Percentiles rank a stretch among this genome's conserved stretches.
Evolutionary conservation across 305 asterid genomes (phyloP).

Genomic region (Lippia alba): DNA sequence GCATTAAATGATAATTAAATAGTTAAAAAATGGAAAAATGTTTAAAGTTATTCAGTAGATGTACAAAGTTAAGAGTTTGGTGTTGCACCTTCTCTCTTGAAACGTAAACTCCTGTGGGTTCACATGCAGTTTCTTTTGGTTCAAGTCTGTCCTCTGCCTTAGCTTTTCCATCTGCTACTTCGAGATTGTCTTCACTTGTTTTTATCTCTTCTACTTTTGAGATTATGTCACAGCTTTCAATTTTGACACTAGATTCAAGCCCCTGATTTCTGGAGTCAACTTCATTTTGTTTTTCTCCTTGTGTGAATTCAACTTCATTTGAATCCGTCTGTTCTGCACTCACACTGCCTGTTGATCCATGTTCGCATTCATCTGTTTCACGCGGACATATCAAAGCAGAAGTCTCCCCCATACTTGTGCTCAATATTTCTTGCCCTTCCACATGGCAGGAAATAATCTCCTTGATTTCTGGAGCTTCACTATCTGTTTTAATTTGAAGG

Average conservation of each 20-base stretch:
- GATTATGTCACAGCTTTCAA: conserved; percentile 29
- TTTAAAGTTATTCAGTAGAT: conserved; percentile 13
- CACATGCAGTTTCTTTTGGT: conserved; percentile 25
- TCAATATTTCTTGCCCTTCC: conserved; percentile 36
- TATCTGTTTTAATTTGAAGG: conserved; percentile 29
- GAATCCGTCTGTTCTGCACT: conserved; percentile 32
- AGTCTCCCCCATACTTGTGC: conserved; percentile 22
- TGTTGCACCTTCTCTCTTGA: conserved; percentile 45
- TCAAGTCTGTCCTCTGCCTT: conserved; percentile 34
- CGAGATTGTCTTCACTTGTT: conserved; percentile 35
- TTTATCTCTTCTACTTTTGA: conserved; percentile 37
- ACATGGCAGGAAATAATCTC: conserved; percentile 19
- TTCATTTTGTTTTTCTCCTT: conserved; percentile 33
- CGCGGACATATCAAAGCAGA: conserved; percentile 4
- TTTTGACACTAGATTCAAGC: conserved; percentile 42
- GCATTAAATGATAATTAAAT: conserved; percentile 21
- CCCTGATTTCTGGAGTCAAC: conserved; percentile 28
- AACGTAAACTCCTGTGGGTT: conserved; percentile 19
- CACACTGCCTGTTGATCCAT: conserved; percentile 13
- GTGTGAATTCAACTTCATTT: conserved; percentile 28
- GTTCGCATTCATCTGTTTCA: conserved; percentile 22
- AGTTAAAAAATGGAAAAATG: conserved; percentile 24
- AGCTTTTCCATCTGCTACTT: conserved; percentile 35
- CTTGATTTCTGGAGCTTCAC: conserved; percentile 29
- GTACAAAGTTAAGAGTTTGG: conserved; percentile 9